Base-by-base conservation (phyloP, 108 stramenopile species). In the Pseudonitzschia multistriata region DNA sequence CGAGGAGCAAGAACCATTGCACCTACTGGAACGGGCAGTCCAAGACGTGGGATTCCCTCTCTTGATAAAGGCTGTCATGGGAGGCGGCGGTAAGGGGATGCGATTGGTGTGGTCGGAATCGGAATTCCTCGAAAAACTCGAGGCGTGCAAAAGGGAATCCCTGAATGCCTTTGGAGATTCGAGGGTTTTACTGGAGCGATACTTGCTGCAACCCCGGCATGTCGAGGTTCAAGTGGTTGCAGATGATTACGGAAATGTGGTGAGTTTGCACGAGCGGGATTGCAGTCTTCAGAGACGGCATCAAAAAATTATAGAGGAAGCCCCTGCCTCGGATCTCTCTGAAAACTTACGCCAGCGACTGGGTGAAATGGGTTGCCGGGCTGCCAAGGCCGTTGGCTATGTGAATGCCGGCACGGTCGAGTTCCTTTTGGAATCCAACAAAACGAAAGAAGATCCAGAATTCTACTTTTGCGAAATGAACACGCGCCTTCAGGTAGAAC, bases 401-500 rank as follows among this genome's bases (percentile, higher is more conserved):
- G 75, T 79, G 48, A 82, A 77, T 28, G 99, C 99, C 3, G 99
- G 99, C 47, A 99, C 99, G 6, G 97, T 99, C 35, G 99, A 99
- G 74, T 94, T 99, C 71, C 78, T 99, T 49, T 84, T 95, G 66
- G 76, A 93, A 53, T 67, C 84, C 30, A 73, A 91, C 62, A 89
- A 94, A 68, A 10, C 3, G 15, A 45, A 45, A 1, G 50, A 25
- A 10, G 76, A 93, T 47, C 71, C 84, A 27, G 90, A 95, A 71
- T 98, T 98, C 70, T 99, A 96, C 70, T 99, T 99, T 81, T 82
- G 97, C 21, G 99, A 99, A 88, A 99, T 99, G 99, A 98, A 88
- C 72, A 95, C 93, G 5, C 77, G 97, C 22, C 81, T 96, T 27
- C 95, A 97, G 77, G 97, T 97, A 35, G 99, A 99, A 70, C 99